These are phyloP conservation scores for Sporothrix euskadiensis DNA, from an alignment of 2,329 filamentous ascomycete genomes.

Conservation along the genomic window DNA sequence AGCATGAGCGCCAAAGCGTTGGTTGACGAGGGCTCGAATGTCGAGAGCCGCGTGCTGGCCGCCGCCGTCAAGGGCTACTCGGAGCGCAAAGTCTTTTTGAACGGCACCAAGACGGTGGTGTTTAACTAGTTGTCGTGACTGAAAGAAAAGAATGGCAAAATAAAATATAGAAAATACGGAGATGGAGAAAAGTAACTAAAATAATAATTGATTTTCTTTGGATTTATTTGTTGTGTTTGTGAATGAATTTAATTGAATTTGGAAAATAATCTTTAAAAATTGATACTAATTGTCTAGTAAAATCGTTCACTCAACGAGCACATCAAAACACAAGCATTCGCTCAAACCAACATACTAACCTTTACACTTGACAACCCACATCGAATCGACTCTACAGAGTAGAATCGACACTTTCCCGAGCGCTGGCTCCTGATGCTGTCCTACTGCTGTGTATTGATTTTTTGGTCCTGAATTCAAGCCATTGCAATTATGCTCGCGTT, in stretches of 20 bases:
- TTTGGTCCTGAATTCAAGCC: not conserved
- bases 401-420: not conserved
- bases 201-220: not conserved
- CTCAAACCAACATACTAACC: not conserved
- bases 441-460: not conserved
- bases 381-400: too few relatives aligned
- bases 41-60: constrained; percentile 80
- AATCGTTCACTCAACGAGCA: too few relatives aligned
- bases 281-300: too few relatives aligned
- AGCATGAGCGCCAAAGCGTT: constrained; percentile 72
- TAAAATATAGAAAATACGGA: not conserved
- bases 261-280: not conserved
- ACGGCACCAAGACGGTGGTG: constrained; percentile 77
- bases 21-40: constrained; percentile 77
- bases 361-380: not conserved
- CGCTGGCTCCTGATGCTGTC: not conserved
- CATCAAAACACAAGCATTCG: too few relatives aligned
- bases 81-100: constrained; percentile 74
- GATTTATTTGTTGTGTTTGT: not conserved
- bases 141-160: not conserved
- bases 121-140: constrained; percentile 50
- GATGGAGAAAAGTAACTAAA: not conserved
- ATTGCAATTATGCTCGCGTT: not conserved
- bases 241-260: not conserved
- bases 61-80: constrained; percentile 83